A percentile compares a stretch with the other conserved stretches of the same genome.
Evolutionary conservation across 2,329 filamentous ascomycete genomes (phyloP).

Genomic region (Proliferodiscus dingleyae): DNA sequence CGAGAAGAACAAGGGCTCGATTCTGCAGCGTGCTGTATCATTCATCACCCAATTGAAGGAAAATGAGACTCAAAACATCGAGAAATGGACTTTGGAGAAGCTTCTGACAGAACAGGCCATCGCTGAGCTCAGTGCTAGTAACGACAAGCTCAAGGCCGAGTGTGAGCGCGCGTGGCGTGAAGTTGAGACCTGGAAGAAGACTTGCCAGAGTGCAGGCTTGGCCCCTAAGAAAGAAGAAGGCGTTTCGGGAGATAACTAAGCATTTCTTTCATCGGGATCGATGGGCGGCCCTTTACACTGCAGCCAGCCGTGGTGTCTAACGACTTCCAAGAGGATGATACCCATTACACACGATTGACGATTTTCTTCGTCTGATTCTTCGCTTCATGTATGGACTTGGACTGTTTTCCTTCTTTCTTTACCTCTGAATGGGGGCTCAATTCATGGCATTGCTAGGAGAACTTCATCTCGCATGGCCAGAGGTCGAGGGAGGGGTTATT

Average conservation of each 20-base stretch:
- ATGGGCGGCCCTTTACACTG: slow-evolving; percentile 24
- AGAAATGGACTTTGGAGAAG: slow-evolving; percentile 91
- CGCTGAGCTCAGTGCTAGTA: slow-evolving; percentile 78
- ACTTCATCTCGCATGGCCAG: too few species aligned
- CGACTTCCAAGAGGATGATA: slow-evolving; percentile 27
- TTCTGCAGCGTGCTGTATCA: slow-evolving; percentile 85
- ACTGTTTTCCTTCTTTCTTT: slow-evolving; percentile 9
- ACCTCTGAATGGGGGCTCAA: slow-evolving; percentile 3
- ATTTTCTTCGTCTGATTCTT: slow-evolving; percentile 25
- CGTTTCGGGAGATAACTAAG: slow-evolving; percentile 25
- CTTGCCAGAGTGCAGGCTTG: slow-evolving; percentile 56
- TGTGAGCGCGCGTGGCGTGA: slow-evolving; percentile 74
- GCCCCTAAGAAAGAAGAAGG: slow-evolving; percentile 41
- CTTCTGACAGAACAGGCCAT: slow-evolving; percentile 85
- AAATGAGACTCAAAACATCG: slow-evolving; percentile 88
- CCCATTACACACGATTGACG: slow-evolving; percentile 28
- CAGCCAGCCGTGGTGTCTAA: slow-evolving; percentile 17
- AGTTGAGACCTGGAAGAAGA: slow-evolving; percentile 72
- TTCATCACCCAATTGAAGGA: slow-evolving; percentile 95
- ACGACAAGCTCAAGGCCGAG: slow-evolving; percentile 80
- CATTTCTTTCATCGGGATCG: slow-evolving; percentile 19
- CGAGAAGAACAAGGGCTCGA: slow-evolving; percentile 98
- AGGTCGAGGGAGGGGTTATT: slow-evolving; percentile 12
- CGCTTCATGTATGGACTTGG: slow-evolving; percentile 28
- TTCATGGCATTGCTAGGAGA: background rate